These are phyloP conservation scores for Fusarium sp. DNA, from an alignment of 2,329 filamentous ascomycete species.

Conservation along the genomic window DNA sequence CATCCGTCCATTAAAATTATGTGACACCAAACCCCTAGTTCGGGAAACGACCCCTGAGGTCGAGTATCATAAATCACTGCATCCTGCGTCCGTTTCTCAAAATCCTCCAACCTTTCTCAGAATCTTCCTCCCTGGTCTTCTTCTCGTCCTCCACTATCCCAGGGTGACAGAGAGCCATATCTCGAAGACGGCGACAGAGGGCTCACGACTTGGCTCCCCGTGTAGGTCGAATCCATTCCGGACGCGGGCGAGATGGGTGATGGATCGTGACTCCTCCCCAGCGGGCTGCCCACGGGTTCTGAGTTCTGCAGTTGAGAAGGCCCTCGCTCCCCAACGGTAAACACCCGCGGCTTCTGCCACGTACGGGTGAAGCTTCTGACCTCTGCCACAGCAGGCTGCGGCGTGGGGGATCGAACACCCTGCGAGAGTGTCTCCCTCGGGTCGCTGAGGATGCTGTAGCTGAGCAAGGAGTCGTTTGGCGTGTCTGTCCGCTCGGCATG, in stretches of 20 bases:
- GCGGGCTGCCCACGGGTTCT: background rate
- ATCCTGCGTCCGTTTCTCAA: background rate
- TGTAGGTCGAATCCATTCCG: background rate
- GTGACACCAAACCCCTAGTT: slow-evolving; percentile 21
- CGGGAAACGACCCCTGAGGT: background rate
- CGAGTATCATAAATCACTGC: background rate
- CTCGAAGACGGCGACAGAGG: slow-evolving; percentile 18
- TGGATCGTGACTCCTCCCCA: background rate
- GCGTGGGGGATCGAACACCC: slow-evolving; percentile 34
- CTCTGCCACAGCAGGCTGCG: slow-evolving; percentile 42
- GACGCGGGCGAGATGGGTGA: slow-evolving; percentile 22
- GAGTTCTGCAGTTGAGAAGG: slow-evolving; percentile 15
- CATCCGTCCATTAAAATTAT: background rate
- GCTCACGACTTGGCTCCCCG: slow-evolving; percentile 2
- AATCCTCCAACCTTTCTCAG: background rate
- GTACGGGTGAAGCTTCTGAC: slow-evolving; percentile 37
- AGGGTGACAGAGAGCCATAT: slow-evolving; percentile 20
- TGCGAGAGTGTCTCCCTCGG: slow-evolving; percentile 33
- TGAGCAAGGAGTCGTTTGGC: slow-evolving; percentile 28
- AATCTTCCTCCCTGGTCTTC: background rate
- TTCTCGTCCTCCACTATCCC: background rate
- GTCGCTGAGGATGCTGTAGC: slow-evolving; percentile 26
- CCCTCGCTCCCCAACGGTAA: slow-evolving; percentile 27
- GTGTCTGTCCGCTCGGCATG: slow-evolving; percentile 8
- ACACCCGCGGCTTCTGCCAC: slow-evolving; percentile 40